phyloP scores from a whole-genome alignment of 2,329 filamentous ascomycete species.

The Xylaria hypoxylon region DNA sequence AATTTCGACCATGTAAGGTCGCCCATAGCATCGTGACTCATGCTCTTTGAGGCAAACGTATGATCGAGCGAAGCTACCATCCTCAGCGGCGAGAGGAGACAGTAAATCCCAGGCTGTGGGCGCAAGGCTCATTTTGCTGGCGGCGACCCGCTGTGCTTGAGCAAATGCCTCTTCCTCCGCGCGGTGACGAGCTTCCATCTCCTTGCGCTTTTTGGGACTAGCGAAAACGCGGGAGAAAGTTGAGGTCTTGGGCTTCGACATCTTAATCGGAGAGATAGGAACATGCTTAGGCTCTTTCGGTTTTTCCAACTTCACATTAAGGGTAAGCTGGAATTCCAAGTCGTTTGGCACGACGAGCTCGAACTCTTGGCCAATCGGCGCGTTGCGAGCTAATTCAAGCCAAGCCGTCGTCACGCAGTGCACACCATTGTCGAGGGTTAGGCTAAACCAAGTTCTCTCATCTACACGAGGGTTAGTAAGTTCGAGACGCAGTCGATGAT shows the following conservation, averaged over 20 bases:
- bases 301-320: slow-evolving; percentile 94
- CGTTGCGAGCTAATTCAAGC: slow-evolving; percentile 90
- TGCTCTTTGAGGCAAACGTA: slow-evolving; percentile 96
- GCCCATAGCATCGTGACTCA: slow-evolving; percentile 86
- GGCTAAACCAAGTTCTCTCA: slow-evolving; percentile 92
- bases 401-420: slow-evolving; percentile 98
- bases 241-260: slow-evolving; percentile 78
- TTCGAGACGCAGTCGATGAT: neutral
- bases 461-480: slow-evolving; percentile 61
- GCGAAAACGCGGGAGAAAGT: slow-evolving; percentile 93
- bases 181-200: slow-evolving; percentile 85
- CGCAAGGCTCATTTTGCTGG: slow-evolving; percentile 70
- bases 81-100: slow-evolving; percentile 85
- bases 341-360: slow-evolving; percentile 97
- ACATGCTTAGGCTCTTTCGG: slow-evolving; percentile 69
- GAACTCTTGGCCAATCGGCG: slow-evolving; percentile 97
- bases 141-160: slow-evolving; percentile 72
- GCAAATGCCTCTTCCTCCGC: slow-evolving; percentile 83
- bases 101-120: slow-evolving; percentile 87
- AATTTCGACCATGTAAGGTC: slow-evolving; percentile 87
- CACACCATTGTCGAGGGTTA: slow-evolving; percentile 97
- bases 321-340: slow-evolving; percentile 96
- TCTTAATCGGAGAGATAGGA: slow-evolving; percentile 70
- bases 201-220: slow-evolving; percentile 96
- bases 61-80: slow-evolving; percentile 93